Percentiles rank a stretch among this genome's conserved stretches.
These are phyloP conservation scores for Neurospora sp. DNA, from an alignment of 495 filamentous ascomycete genomes.

Conservation along the genomic window DNA sequence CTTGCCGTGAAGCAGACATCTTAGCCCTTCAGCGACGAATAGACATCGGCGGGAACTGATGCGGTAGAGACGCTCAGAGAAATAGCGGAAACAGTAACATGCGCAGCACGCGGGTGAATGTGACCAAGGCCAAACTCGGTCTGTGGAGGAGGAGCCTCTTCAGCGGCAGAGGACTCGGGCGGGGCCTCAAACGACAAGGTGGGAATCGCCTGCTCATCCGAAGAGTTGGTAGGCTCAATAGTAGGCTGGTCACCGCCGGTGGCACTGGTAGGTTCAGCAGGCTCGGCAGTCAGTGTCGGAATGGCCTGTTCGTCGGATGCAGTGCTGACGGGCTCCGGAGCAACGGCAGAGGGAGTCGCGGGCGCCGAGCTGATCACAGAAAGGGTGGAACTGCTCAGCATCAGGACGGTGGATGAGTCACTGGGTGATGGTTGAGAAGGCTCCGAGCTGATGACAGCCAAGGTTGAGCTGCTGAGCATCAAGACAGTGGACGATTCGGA, in stretches of 20 bases:
- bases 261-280: background rate
- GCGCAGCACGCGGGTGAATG: background rate
- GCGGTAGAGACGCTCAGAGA: background rate
- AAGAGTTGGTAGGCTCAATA: background rate
- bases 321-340: background rate
- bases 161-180: background rate
- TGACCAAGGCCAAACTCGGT: conserved; percentile 9
- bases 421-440: background rate
- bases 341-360: background rate
- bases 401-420: background rate
- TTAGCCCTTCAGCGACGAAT: too few relatives aligned
- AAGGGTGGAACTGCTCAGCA: background rate
- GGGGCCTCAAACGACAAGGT: background rate
- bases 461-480: background rate
- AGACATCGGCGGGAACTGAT: background rate
- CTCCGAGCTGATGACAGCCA: background rate
- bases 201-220: background rate
- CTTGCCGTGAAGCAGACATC: background rate
- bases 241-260: background rate
- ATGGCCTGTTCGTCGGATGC: background rate
- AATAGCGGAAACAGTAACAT: background rate
- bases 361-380: background rate
- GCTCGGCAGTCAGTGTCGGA: background rate
- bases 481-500: background rate
- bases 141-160: conserved; percentile 8